Evolutionary conservation across 2,329 filamentous ascomycete genomes (phyloP).

Genomic region (Talaromyces sp.): DNA sequence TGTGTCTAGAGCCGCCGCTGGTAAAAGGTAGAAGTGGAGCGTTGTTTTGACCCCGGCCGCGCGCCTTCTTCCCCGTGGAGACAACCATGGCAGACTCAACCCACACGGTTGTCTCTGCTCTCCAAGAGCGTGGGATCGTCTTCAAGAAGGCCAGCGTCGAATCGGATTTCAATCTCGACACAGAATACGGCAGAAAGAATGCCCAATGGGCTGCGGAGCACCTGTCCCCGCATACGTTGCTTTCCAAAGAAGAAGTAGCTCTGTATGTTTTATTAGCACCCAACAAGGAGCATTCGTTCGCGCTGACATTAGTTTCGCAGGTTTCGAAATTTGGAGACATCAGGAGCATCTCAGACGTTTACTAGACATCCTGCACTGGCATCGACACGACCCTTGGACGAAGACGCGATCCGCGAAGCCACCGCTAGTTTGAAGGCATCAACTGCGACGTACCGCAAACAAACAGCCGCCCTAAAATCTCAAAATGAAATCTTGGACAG

Average conservation of each 20-base stretch:
- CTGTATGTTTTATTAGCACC: conserved; percentile 22
- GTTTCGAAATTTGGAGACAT: conserved; percentile 30
- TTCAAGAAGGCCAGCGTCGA: conserved; percentile 25
- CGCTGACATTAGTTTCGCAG: conserved; percentile 16
- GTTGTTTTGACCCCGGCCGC: not conserved
- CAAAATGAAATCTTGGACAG: conserved; percentile 29
- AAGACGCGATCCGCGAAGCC: conserved; percentile 33
- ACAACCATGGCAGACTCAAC: conserved; percentile 17
- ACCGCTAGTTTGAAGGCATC: conserved; percentile 34
- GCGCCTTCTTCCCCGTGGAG: not conserved
- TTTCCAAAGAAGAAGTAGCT: conserved; percentile 36
- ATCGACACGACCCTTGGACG: conserved; percentile 33
- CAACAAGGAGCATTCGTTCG: not conserved
- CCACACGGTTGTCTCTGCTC: conserved; percentile 20
- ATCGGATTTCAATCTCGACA: conserved; percentile 22
- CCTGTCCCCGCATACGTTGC: conserved; percentile 28
- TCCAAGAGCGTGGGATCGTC: conserved; percentile 27
- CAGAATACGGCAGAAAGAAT: conserved; percentile 14
- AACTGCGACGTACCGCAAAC: conserved; percentile 30
- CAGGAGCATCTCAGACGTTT: conserved; percentile 25
- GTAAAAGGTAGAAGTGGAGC: not conserved
- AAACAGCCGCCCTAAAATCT: conserved; percentile 26
- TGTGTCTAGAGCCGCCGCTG: not conserved
- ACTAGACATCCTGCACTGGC: conserved; percentile 23
- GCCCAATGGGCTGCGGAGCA: conserved; percentile 30